Conservation (phyloP, 75 land plant genomes). For the Chamaecyparis obtusa region DNA sequence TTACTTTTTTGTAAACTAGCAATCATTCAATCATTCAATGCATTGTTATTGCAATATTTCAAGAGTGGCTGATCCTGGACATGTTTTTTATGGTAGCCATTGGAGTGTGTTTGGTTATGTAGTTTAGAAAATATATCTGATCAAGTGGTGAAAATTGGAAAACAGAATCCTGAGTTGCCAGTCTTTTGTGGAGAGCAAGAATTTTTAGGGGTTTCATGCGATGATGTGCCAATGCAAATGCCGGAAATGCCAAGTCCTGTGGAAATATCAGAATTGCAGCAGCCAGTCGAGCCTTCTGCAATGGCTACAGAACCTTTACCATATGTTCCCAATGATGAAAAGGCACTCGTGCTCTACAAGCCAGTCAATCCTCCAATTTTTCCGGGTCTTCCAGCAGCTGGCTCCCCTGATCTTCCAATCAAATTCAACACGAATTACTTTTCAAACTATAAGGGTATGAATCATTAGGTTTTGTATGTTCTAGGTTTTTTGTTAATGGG, state of each 20-base stretch:
- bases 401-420: slow-evolving; percentile 26
- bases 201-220: not conserved
- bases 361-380: slow-evolving; percentile 36
- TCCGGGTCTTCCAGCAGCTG: slow-evolving; percentile 35
- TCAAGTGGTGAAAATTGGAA: not conserved
- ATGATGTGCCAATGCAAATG: not conserved
- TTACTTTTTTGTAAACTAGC: not conserved
- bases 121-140: too few species aligned
- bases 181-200: not conserved
- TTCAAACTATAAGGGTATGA: not conserved
- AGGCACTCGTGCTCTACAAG: slow-evolving; percentile 36
- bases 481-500: not conserved
- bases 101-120: too few species aligned
- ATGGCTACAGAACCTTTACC: not conserved
- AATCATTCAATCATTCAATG: not conserved
- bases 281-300: not conserved
- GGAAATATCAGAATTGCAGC: slow-evolving; percentile 8
- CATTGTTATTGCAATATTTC: not conserved
- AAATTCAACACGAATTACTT: slow-evolving; percentile 14
- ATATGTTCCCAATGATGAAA: slow-evolving; percentile 20
- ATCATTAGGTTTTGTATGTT: not conserved
- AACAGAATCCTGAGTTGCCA: slow-evolving; percentile 1
- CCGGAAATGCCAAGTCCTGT: not conserved
- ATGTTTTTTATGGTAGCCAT: too few species aligned
- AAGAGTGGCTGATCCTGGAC: too few species aligned